Percentiles rank a stretch among this genome's conserved stretches.
Conservation (phyloP, 345 rosid genomes). For the Populus alba region DNA sequence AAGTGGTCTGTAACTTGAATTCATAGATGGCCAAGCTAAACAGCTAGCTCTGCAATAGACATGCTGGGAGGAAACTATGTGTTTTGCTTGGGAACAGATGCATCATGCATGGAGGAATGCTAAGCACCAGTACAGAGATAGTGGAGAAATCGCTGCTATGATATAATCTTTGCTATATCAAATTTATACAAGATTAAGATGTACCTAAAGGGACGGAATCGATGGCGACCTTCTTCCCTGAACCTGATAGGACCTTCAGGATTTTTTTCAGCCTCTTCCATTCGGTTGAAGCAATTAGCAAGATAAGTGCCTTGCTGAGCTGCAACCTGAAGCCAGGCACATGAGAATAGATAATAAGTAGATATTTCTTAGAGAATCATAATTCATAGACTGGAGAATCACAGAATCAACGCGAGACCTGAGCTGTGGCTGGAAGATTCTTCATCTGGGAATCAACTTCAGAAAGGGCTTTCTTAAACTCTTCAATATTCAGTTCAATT, state of each 20-base stretch:
- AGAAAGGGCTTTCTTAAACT: constrained; percentile 74
- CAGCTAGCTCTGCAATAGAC: neutral
- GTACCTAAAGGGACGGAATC: constrained; percentile 92
- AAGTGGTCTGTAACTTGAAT: neutral
- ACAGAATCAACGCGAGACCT: constrained; percentile 37
- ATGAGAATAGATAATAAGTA: neutral
- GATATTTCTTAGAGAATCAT: neutral
- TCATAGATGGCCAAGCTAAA: neutral
- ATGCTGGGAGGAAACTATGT: neutral
- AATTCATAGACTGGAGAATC: neutral
- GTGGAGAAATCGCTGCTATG: neutral
- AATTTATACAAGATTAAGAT: neutral
- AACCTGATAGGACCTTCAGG: constrained; percentile 96
- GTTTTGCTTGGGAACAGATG: neutral
- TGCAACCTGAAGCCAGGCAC: constrained; percentile 57
- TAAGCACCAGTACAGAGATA: neutral
- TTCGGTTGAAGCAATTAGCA: constrained; percentile 90
- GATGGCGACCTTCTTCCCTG: constrained; percentile 93
- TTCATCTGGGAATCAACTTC: constrained; percentile 88
- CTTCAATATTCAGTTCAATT: constrained; percentile 71
- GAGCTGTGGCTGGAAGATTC: constrained; percentile 94
- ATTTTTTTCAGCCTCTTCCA: constrained; percentile 74
- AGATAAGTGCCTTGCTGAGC: constrained; percentile 91
- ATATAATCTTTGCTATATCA: neutral
- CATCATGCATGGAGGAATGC: neutral